These are phyloP conservation scores for Volvox africanus DNA, from an alignment of 139 green algal genomes.

Conservation along the genomic window DNA sequence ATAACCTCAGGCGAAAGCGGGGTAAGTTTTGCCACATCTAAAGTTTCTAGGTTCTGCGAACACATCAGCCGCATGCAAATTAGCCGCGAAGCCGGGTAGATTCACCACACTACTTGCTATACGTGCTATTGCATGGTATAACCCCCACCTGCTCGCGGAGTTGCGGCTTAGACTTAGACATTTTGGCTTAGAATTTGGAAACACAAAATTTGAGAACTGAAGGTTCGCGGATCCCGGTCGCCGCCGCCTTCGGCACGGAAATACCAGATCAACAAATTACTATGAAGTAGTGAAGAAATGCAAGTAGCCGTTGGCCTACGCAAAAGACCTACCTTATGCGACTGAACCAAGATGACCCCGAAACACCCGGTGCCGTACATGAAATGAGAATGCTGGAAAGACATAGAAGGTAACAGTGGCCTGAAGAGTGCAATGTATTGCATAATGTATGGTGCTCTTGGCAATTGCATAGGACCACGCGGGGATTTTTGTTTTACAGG, in stretches of 20 bases:
- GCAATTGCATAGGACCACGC: no score
- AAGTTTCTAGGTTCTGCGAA: constrained; percentile 88
- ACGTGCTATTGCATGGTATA: no score
- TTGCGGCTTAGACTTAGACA: constrained; percentile 49
- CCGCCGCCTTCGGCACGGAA: constrained; percentile 7
- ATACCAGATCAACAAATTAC: background rate
- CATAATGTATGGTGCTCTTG: no score
- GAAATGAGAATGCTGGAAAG: no score
- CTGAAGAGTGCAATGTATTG: no score
- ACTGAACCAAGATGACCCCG: background rate
- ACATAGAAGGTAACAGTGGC: no score
- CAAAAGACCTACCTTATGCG: background rate
- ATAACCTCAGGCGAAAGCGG: constrained; percentile 98
- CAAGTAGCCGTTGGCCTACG: background rate
- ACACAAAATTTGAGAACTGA: background rate
- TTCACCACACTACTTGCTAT: background rate
- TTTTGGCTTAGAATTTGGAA: background rate
- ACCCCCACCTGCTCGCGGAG: constrained; percentile 43
- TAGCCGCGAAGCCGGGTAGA: background rate
- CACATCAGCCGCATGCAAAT: background rate
- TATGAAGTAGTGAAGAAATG: background rate
- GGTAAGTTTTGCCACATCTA: constrained; percentile 91
- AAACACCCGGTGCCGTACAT: no score
- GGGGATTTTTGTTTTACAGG: no score
- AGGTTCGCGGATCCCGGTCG: constrained; percentile 8